Evolutionary conservation across 23 red algal species (phyloP).

Genomic region (Chondrus crispus): DNA sequence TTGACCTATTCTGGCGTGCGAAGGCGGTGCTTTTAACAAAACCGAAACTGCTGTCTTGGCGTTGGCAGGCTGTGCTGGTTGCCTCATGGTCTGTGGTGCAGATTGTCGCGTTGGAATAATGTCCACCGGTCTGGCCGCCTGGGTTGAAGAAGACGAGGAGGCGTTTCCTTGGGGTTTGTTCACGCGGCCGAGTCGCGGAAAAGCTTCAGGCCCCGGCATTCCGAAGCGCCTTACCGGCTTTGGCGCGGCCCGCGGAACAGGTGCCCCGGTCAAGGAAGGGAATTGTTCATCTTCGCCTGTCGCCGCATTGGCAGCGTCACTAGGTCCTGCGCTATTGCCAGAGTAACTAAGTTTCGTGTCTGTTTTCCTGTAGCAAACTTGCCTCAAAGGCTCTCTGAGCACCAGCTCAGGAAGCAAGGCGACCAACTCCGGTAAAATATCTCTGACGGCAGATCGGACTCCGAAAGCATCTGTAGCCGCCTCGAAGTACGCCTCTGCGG

Average conservation of each 20-base stretch:
- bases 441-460: conserved; percentile 43
- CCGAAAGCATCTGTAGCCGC: conserved; percentile 55
- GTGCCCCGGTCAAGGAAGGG: conserved; percentile 32
- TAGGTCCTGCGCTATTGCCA: too few species aligned
- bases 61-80: not conserved
- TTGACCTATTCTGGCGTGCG: not conserved
- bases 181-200: conserved; percentile 35
- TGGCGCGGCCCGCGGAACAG: not conserved
- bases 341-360: conserved; percentile 26
- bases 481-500: conserved; percentile 55
- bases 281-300: conserved; percentile 27
- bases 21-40: not conserved
- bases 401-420: conserved; percentile 41
- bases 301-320: not conserved
- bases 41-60: not conserved
- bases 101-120: not conserved
- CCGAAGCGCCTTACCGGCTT: conserved; percentile 19
- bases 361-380: conserved; percentile 39
- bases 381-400: conserved; percentile 32
- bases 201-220: conserved; percentile 35
- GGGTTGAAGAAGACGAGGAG: not conserved
- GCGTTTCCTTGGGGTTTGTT: not conserved
- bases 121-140: not conserved
- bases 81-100: not conserved
- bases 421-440: conserved; percentile 64